A percentile compares a stretch with the other conserved stretches of the same genome.
Evolutionary conservation across 768 basidiomycete genomes (phyloP).

Genomic region (Tulasnella sp.): DNA sequence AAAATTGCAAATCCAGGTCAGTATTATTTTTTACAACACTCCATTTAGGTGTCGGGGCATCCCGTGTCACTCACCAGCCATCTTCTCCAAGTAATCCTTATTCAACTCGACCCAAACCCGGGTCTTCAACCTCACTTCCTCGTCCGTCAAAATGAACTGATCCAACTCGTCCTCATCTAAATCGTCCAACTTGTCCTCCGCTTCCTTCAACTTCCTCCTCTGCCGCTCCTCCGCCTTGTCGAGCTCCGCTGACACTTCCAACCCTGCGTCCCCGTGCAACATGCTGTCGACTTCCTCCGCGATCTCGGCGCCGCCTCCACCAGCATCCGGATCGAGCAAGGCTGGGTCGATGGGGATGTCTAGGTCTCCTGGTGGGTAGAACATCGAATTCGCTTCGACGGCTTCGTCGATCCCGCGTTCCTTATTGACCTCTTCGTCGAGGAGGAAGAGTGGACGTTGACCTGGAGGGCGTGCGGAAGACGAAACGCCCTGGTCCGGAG

Average conservation of each 20-base stretch:
- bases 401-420: not conserved
- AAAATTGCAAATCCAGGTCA: not conserved
- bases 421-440: not conserved
- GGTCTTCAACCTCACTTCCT: slow-evolving; percentile 77
- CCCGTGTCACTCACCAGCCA: slow-evolving; percentile 50
- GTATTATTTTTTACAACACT: not conserved
- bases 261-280: not conserved
- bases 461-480: not conserved
- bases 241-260: slow-evolving; percentile 2
- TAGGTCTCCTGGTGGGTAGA: not conserved
- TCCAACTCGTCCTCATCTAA: slow-evolving; percentile 91
- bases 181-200: slow-evolving; percentile 13
- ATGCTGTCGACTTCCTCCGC: slow-evolving; percentile 1
- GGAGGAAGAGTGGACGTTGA: slow-evolving; percentile 6
- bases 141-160: slow-evolving; percentile 55
- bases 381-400: not conserved
- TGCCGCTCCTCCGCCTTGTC: not conserved
- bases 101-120: slow-evolving; percentile 93
- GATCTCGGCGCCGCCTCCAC: slow-evolving; percentile 18
- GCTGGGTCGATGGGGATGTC: slow-evolving; percentile 1
- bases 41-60: not conserved
- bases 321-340: slow-evolving; percentile 18
- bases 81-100: slow-evolving; percentile 75
- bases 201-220: slow-evolving; percentile 16
- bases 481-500: not conserved